Base-by-base conservation (phyloP, 768 basidiomycete species). In the Suillus variegatus region DNA sequence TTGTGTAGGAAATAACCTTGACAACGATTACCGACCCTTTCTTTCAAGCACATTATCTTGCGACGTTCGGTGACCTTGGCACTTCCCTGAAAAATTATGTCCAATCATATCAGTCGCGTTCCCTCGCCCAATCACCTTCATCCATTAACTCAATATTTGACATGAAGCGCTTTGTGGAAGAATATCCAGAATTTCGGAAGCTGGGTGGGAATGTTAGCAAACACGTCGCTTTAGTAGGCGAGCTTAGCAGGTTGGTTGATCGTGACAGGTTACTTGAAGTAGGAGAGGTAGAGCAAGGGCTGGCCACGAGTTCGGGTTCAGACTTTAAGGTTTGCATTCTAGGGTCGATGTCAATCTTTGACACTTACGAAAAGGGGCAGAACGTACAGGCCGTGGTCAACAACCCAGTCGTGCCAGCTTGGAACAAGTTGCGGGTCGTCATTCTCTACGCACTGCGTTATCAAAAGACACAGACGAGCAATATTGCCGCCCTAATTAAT, bases 171-270 rank as follows among this genome's bases (percentile, higher is more conserved):
- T 97, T 97, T 71, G 93, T 99, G 2, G 97, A 99, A 75, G 96
- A 98, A 71, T 99, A 97, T 78, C 97, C 97, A 1, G 97, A 99
- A 77, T 98, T 99, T 73, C 85, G 91, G 70, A 96, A 96, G 75
- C 84, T 99, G 38, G 95, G 97, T 1, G 96, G 96, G 10, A 99
- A 99, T 75, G 97, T 99, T 38, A 97, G 94, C 81, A 99, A 99
- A 78, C 97, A 99, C 72, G 97, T 99, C 25, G 94, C 97, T 8
- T 79, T 99, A 28, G 97, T 99, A 0, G 97, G 97, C 14, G 97
- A 99, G 75, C 83, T 99, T 66, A 97, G 95, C 73, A 83, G 97
- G 66, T 78, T 99, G 55, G 95, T 99, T 18, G 92, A 88, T 61
- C 81, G 88, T 65, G 91, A 96, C 72, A 93, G 91, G 72, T 79